A percentile compares a stretch with the other conserved stretches of the same genome.
Evolutionary conservation across 164 flowering plant species (phyloP).

Genomic region (Akebia trifoliata): DNA sequence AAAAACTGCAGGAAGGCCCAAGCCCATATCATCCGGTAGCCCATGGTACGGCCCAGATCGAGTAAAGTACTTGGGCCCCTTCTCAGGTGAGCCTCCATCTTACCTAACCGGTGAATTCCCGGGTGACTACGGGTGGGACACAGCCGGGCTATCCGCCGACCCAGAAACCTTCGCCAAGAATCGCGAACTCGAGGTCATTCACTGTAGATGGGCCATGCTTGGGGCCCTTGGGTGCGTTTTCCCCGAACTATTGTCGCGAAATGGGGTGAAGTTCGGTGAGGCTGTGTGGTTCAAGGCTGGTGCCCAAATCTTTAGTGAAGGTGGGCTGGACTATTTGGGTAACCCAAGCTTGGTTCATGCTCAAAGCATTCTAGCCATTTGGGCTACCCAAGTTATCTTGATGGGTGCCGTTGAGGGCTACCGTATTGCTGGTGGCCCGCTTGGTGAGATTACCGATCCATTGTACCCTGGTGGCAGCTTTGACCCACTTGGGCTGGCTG

Average conservation of each 20-base stretch:
- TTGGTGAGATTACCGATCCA: no score
- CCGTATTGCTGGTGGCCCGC: slow-evolving; percentile 42
- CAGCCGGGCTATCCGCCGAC: slow-evolving; percentile 48
- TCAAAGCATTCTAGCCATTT: slow-evolving; percentile 41
- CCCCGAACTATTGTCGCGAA: slow-evolving; percentile 39
- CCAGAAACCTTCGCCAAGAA: no score
- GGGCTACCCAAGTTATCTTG: slow-evolving; percentile 34
- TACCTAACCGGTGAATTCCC: slow-evolving; percentile 45
- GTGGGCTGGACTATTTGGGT: no score
- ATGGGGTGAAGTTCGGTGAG: no score
- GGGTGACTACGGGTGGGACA: slow-evolving; percentile 53
- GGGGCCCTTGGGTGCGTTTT: slow-evolving; percentile 43
- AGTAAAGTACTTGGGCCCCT: slow-evolving; percentile 33
- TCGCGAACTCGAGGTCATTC: no score
- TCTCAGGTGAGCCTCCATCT: slow-evolving; percentile 33
- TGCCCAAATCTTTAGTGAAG: slow-evolving; percentile 45
- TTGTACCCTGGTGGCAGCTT: no score
- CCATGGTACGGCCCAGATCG: no score
- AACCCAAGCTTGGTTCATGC: no score
- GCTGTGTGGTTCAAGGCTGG: slow-evolving; percentile 62
- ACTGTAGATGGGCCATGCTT: no score
- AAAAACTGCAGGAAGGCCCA: no score
- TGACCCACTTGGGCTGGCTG: slow-evolving; percentile 37
- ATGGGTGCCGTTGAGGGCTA: no score
- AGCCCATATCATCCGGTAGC: no score